phyloP scores from a whole-genome alignment of 2,329 filamentous ascomycete genomes.

The Penicillium sp. region DNA sequence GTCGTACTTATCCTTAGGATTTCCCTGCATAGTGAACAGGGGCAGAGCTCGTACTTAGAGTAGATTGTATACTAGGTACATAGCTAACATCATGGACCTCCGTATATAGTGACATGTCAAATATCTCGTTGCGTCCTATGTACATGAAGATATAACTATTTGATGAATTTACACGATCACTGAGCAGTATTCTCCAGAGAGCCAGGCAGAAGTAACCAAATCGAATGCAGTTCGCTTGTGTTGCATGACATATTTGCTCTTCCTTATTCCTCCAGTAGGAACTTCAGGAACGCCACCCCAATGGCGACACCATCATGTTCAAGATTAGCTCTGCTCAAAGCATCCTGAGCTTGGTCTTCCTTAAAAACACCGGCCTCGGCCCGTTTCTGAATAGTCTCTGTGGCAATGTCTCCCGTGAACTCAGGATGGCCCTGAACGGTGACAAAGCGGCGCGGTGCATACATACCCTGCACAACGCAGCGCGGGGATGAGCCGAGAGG shows the following conservation, averaged over 20 bases:
- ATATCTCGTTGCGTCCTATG: not conserved
- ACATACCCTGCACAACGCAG: conserved; percentile 79
- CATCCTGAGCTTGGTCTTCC: conserved; percentile 67
- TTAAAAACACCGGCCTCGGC: conserved; percentile 66
- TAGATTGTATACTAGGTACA: not conserved
- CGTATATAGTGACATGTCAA: not conserved
- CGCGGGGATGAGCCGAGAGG: conserved; percentile 62
- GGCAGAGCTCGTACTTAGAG: no score
- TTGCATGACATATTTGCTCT: not conserved
- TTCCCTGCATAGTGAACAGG: not conserved
- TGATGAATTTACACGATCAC: not conserved
- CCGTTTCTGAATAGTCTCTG: conserved; percentile 63
- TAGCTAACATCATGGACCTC: not conserved
- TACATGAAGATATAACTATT: not conserved
- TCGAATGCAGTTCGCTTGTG: not conserved
- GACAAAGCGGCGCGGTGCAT: conserved; percentile 63
- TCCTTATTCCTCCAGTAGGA: conserved; percentile 58
- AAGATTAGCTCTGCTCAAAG: conserved; percentile 61
- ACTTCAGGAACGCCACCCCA: conserved; percentile 70
- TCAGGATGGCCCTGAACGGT: conserved; percentile 86
- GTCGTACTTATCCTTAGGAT: not conserved
- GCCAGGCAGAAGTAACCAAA: not conserved
- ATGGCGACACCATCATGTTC: conserved; percentile 79
- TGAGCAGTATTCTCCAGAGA: not conserved
- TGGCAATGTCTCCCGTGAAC: conserved; percentile 69